Evolutionary conservation across 2,329 filamentous ascomycete species (phyloP), one percentile per base, ranked within the genome.

Genomic region (Coccinonectria pachysandricola): DNA sequence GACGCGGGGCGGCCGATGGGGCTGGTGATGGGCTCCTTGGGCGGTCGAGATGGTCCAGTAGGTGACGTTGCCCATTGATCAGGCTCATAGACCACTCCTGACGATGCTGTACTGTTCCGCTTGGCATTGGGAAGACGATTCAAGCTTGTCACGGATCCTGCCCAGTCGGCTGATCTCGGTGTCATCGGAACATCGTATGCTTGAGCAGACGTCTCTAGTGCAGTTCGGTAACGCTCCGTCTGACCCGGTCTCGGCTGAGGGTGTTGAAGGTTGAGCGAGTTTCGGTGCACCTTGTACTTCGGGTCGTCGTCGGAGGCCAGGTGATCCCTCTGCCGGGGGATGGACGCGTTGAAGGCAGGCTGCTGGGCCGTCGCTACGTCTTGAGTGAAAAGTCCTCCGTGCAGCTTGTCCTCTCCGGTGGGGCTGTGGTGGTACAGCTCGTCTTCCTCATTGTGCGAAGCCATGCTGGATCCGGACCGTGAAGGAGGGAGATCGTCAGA

Each of bases 201-300:
- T 28, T 79, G 69, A 3, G 81, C 82, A 34, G 81, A 77, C 7
- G 68, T 72, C 56, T 88, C 82, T 12, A 87, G 64, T 2, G 78
- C 72, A 14, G 71, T 79, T 42, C 81, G 75, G 53, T 84, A 83
- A 14, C 77, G 75, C 48, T 79, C 73, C 1, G 77, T 83, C 30
- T 81, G 75, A 1, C 81, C 81, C 11, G 71, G 75, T 15, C 79
- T 65, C 7, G 82, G 82, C 50, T 87, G 81, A 5, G 82, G 82
- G 52, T 88, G 82, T 48, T 85, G 75, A 19, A 88, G 60, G 44
- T 85, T 84, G 30, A 87, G 53, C 14, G 80, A 86, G 56, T 87
- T 83, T 41, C 82, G 76, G 50, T 87, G 79, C 30, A 79, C 80
- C 52, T 80, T 78, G 53, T 87, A 87, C 53, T 87, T 87, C 23